Evolutionary conservation across 495 filamentous ascomycete species (phyloP), one percentile per base, ranked within the genome.

Genomic region (Neurospora sp.): DNA sequence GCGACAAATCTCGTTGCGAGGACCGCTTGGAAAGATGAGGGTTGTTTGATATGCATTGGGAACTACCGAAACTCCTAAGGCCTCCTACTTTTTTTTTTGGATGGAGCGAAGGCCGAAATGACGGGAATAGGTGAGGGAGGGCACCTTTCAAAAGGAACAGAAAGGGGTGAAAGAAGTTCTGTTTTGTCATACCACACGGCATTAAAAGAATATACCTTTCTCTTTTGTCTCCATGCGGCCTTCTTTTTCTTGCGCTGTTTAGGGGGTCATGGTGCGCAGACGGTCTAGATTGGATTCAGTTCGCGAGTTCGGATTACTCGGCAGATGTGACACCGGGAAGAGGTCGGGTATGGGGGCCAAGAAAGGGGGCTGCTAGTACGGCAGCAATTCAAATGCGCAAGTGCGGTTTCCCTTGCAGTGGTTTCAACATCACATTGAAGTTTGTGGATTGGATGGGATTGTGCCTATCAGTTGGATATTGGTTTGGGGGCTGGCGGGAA

Each of bases 11-110:
- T 70, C 69, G 69, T 15, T 24, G 11, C 36, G 34, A 43, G 19
- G 37, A 66, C 54, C 13, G 54, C 28, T 31, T 66, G 43, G 70
- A 36, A 39, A 28, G 36, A 39, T 43, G 43, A 13, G 36, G 39
- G 40, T 37, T 10, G 21, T 48, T 62, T 38, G 62, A 72, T 40
- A 71, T 74, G 71, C 54, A 72, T 72, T 66, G 54, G 54, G 54
- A 66, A 66, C 54, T 66, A 66, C 54, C 54, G 24, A 66, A 34
- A 66, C 31, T 34, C 54, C 54, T 36, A 9, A 66, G 54, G 54
- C 54, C 54, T 31, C 28, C 54, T 31, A 66, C 54, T 36, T 36
- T 66, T 31, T 59, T 62, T 62, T 31, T 34, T 66, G 54, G 54
- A 62, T 62, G 54, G 28, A 66, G 54, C 54, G 34, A 66, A 34